These are phyloP conservation scores for Corylus americana DNA, from an alignment of 306 rosid species.

Conservation along the genomic window DNA sequence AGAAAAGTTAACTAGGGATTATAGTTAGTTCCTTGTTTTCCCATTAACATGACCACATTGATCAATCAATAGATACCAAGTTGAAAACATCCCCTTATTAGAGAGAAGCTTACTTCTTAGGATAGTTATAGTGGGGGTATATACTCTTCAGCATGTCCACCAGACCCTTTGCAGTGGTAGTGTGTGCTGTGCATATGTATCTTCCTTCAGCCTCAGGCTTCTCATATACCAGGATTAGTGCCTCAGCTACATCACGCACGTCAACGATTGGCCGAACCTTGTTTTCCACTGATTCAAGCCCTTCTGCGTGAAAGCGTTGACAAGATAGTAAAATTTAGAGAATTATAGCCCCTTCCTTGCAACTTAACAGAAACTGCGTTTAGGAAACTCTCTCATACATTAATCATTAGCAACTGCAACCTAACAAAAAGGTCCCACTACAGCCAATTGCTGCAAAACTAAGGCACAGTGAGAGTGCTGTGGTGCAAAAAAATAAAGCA, in stretches of 20 bases:
- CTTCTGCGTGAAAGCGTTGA: slow-evolving; percentile 34
- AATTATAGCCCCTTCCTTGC: not conserved
- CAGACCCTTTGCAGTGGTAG: slow-evolving; percentile 35
- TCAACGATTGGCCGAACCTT: slow-evolving; percentile 45
- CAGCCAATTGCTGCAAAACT: not conserved
- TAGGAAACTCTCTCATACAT: not conserved
- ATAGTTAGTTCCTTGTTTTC: not conserved
- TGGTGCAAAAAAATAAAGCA: too few species aligned
- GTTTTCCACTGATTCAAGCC: slow-evolving; percentile 54
- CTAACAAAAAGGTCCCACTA: not conserved
- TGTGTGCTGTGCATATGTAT: slow-evolving; percentile 53
- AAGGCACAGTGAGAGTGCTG: not conserved
- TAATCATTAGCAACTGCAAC: not conserved
- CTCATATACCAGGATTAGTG: slow-evolving; percentile 61
- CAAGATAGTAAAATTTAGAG: not conserved
- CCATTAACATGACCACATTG: not conserved
- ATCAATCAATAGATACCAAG: not conserved
- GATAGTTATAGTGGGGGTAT: slow-evolving; percentile 65
- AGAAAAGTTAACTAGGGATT: not conserved
- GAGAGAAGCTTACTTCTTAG: slow-evolving; percentile 54
- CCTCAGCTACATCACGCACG: slow-evolving; percentile 66
- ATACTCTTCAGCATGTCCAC: slow-evolving; percentile 50
- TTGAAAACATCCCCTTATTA: not conserved
- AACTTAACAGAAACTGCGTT: not conserved
- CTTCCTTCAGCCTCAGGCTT: slow-evolving; percentile 73